Evolutionary conservation across 768 basidiomycete genomes (phyloP).

Genomic region (Pleurotus cornucopiae): DNA sequence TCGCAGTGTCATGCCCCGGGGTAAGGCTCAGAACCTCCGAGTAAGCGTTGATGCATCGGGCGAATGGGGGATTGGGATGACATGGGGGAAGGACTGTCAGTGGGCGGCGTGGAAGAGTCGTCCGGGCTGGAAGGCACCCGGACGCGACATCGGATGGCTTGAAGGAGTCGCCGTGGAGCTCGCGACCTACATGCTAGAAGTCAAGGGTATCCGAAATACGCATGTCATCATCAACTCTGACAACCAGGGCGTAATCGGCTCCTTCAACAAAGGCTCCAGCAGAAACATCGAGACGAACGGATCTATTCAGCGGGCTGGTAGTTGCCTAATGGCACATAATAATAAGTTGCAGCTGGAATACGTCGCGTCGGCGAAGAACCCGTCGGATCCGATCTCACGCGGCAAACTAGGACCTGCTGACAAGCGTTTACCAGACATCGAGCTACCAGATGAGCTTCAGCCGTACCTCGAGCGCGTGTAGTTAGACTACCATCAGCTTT

Average conservation of each 20-base stretch:
- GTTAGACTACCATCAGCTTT: too few relatives aligned
- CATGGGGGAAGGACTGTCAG: constrained; percentile 4
- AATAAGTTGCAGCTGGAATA: constrained; percentile 13
- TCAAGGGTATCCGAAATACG: background rate
- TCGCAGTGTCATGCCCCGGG: constrained; percentile 1
- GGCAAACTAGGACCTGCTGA: constrained; percentile 8
- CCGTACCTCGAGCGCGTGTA: background rate
- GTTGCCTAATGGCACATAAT: constrained; percentile 8
- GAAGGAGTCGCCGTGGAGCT: constrained; percentile 22
- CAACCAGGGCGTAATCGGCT: constrained; percentile 24
- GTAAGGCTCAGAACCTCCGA: background rate
- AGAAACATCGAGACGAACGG: constrained; percentile 18
- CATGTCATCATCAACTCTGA: constrained; percentile 20
- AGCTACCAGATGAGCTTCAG: background rate
- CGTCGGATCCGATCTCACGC: constrained; percentile 22
- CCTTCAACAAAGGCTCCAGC: constrained; percentile 18
- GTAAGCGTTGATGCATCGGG: constrained; percentile 19
- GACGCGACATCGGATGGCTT: constrained; percentile 21
- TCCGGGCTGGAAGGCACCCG: constrained; percentile 12
- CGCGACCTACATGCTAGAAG: constrained; percentile 12
- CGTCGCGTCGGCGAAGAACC: constrained; percentile 17
- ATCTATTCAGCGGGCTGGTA: constrained; percentile 12
- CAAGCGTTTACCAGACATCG: background rate
- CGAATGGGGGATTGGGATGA: constrained; percentile 15
- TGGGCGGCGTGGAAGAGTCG: constrained; percentile 18